phyloP scores from a whole-genome alignment of 1,139 yeast species.

The Taphrina populina region DNA sequence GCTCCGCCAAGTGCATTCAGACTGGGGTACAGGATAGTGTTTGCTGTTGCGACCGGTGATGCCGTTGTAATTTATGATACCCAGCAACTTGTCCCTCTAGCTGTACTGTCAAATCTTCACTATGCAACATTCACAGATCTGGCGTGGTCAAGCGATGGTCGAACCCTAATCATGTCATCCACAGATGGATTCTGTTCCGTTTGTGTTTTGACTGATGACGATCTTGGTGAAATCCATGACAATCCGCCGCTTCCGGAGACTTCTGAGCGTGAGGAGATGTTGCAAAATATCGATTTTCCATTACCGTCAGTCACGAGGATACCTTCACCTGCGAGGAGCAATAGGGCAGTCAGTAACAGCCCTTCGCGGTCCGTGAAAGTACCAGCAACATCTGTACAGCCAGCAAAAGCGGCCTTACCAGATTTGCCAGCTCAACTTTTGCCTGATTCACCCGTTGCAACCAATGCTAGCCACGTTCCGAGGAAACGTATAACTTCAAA shows the following conservation, averaged over 20 bases:
- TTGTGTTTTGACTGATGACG: constrained; percentile 53
- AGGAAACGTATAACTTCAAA: background rate
- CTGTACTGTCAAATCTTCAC: constrained; percentile 74
- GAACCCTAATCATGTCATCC: constrained; percentile 70
- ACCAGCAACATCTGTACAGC: background rate
- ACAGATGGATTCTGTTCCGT: constrained; percentile 92
- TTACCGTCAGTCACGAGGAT: constrained; percentile 1
- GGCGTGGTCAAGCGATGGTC: constrained; percentile 79
- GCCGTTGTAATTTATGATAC: constrained; percentile 84
- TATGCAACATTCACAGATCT: constrained; percentile 85
- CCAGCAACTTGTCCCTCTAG: constrained; percentile 63
- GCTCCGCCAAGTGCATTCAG: no score
- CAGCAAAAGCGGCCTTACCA: constrained; percentile 16
- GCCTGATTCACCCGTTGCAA: constrained; percentile 1
- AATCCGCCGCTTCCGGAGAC: constrained; percentile 21
- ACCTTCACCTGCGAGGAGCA: constrained; percentile 28
- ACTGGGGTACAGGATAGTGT: constrained; percentile 73
- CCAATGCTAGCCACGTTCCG: constrained; percentile 1
- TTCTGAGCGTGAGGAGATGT: constrained; percentile 12
- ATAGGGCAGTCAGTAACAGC: constrained; percentile 19
- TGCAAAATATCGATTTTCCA: constrained; percentile 19
- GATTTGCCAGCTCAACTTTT: background rate
- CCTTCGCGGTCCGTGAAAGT: background rate
- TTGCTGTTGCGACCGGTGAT: constrained; percentile 92
- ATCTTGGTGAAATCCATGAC: constrained; percentile 53